Evolutionary conservation across 1,139 yeast species (phyloP).

Genomic region (Candida sp.): DNA sequence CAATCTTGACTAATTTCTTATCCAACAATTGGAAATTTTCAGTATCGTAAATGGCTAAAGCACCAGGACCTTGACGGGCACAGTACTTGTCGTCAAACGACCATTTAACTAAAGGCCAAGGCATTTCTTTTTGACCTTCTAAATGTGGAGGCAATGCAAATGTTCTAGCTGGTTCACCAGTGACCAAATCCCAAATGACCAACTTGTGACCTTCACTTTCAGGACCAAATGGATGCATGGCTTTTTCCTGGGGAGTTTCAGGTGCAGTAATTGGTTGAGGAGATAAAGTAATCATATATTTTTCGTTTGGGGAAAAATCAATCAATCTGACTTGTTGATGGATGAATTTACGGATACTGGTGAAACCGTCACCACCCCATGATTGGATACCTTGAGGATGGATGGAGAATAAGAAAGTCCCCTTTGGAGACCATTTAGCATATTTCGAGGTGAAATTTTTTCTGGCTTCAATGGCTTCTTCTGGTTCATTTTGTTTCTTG

Average conservation of each 20-base stretch:
- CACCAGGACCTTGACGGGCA: constrained; percentile 95
- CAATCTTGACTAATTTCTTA: constrained; percentile 80
- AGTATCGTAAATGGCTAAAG: constrained; percentile 81
- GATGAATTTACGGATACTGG: constrained; percentile 70
- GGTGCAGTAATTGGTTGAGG: constrained; percentile 79
- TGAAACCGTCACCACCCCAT: constrained; percentile 91
- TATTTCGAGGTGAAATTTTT: constrained; percentile 83
- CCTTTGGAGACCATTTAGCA: constrained; percentile 91
- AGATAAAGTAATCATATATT: constrained; percentile 86
- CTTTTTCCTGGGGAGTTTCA: constrained; percentile 60
- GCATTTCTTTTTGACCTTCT: constrained; percentile 68
- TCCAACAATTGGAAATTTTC: constrained; percentile 73
- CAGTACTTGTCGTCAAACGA: constrained; percentile 90
- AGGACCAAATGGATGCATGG: constrained; percentile 76
- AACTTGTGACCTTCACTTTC: constrained; percentile 92
- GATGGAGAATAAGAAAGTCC: constrained; percentile 81
- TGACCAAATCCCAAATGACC: constrained; percentile 87
- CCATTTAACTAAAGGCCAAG: constrained; percentile 99
- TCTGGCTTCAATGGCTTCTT: constrained; percentile 75
- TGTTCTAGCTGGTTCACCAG: constrained; percentile 83
- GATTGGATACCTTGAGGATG: constrained; percentile 96
- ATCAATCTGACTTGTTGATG: constrained; percentile 90
- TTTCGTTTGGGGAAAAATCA: constrained; percentile 92
- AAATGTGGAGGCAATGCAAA: constrained; percentile 85
- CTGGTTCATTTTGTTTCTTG: constrained; percentile 72